Conservation (phyloP, 495 filamentous ascomycete species). For the Geoglossum glabrum region DNA sequence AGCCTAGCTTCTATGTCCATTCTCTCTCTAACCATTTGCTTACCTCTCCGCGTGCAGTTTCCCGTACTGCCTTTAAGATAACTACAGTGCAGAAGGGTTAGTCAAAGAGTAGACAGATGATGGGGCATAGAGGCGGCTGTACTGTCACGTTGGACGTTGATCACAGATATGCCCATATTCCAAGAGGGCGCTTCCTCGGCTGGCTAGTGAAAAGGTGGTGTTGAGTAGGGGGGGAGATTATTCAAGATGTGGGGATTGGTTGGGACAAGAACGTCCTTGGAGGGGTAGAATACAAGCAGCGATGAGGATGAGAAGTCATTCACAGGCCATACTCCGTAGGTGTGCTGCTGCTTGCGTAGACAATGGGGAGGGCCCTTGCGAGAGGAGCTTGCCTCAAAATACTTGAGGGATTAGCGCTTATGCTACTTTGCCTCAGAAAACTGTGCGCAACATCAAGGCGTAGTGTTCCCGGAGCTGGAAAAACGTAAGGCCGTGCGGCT, state of each 20-base stretch:
- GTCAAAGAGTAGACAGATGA: background rate
- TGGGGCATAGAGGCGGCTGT: slow-evolving; percentile 4
- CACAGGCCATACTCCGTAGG: background rate
- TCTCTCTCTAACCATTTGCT: slow-evolving; percentile 4
- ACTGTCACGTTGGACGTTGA: slow-evolving; percentile 8
- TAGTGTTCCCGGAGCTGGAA: background rate
- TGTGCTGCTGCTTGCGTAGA: background rate
- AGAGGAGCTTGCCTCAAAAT: background rate
- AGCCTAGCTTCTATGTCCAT: background rate
- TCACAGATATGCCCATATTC: slow-evolving; percentile 5
- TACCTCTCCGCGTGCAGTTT: slow-evolving; percentile 39
- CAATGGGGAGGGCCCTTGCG: background rate
- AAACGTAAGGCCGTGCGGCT: background rate
- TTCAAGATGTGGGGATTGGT: too few species aligned
- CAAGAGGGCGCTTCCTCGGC: background rate
- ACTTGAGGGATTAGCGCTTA: background rate
- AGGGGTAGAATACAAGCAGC: background rate
- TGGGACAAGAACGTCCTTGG: too few species aligned
- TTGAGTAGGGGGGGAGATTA: background rate
- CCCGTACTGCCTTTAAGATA: slow-evolving; percentile 36
- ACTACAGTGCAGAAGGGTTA: slow-evolving; percentile 19
- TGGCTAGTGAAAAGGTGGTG: background rate
- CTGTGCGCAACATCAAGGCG: background rate
- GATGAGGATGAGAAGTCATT: background rate
- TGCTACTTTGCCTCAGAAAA: background rate